phyloP scores from a whole-genome alignment of 805 yeast genomes.

The Ogataea henricii region DNA sequence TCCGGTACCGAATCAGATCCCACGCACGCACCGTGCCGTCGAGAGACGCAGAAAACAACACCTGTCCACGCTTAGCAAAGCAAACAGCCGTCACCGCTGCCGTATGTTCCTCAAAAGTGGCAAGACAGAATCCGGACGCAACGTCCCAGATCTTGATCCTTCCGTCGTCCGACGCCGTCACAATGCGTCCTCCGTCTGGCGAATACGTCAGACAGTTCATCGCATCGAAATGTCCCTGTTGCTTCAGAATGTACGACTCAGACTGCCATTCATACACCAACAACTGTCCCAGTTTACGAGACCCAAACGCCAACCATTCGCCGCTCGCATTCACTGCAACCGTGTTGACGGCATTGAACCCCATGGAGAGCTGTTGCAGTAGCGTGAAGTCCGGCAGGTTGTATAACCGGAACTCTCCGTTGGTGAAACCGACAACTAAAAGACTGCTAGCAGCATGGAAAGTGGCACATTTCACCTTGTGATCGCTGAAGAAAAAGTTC shows the following conservation, averaged over 20 bases:
- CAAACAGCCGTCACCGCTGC: slow-evolving; percentile 85
- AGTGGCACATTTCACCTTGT: slow-evolving; percentile 75
- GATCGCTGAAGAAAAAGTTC: slow-evolving; percentile 71
- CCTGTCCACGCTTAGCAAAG: slow-evolving; percentile 89
- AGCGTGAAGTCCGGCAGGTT: slow-evolving; percentile 80
- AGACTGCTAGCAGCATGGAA: slow-evolving; percentile 74
- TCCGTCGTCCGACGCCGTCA: slow-evolving; percentile 96
- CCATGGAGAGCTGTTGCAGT: slow-evolving; percentile 87
- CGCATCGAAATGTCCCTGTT: slow-evolving; percentile 96
- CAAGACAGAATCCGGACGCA: slow-evolving; percentile 86
- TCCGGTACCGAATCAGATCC: slow-evolving; percentile 91
- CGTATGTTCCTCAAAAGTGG: slow-evolving; percentile 88
- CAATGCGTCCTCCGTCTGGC: slow-evolving; percentile 90
- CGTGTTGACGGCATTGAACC: slow-evolving; percentile 84
- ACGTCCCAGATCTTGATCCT: slow-evolving; percentile 97
- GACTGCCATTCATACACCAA: slow-evolving; percentile 99
- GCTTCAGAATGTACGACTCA: slow-evolving; percentile 91
- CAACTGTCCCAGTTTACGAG: slow-evolving; percentile 86
- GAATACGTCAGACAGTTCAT: slow-evolving; percentile 83
- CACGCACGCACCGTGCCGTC: slow-evolving; percentile 98
- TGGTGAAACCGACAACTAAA: slow-evolving; percentile 83
- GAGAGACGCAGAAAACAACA: slow-evolving; percentile 83
- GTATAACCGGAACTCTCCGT: slow-evolving; percentile 89
- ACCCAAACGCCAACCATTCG: slow-evolving; percentile 97
- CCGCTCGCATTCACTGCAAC: slow-evolving; percentile 81